A percentile compares a stretch with the other conserved stretches of the same genome.
Conservation (phyloP, 345 rosid species). For the Xanthoceras sorbifolium region DNA sequence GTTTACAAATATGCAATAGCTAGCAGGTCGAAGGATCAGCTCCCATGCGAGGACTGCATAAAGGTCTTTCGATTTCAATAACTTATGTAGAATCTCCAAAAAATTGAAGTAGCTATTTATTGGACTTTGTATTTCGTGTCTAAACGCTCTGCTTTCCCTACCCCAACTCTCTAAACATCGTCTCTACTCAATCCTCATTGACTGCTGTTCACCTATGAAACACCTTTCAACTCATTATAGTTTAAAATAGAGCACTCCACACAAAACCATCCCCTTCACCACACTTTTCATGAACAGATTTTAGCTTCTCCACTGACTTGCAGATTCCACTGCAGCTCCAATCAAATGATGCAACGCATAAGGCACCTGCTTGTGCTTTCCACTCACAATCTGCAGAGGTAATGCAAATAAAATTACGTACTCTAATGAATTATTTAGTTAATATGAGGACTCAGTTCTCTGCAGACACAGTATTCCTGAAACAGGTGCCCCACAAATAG, state of each 20-base stretch:
- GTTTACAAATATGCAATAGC: background rate
- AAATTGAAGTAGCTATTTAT: constrained; percentile 1
- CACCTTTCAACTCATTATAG: background rate
- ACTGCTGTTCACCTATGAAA: background rate
- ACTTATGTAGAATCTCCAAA: background rate
- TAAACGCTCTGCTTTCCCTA: background rate
- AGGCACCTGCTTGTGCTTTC: constrained; percentile 93
- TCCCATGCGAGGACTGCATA: background rate
- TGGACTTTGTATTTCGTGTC: background rate
- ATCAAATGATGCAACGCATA: constrained; percentile 89
- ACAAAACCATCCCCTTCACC: constrained; percentile 92
- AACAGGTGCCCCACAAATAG: constrained; percentile 1
- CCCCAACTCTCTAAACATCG: background rate
- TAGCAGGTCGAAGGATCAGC: background rate
- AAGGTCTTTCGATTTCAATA: background rate
- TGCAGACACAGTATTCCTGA: background rate
- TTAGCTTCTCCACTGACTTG: constrained; percentile 90
- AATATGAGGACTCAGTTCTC: background rate
- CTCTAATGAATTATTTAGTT: background rate
- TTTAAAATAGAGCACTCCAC: constrained; percentile 64
- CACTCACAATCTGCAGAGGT: constrained; percentile 76
- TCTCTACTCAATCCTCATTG: background rate
- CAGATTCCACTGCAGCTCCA: constrained; percentile 99
- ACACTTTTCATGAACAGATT: constrained; percentile 75
- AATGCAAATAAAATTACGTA: background rate